Percentiles rank a stretch among this genome's conserved stretches.
phyloP scores from a whole-genome alignment of 345 rosid species.

The Hibiscus mutabilis region DNA sequence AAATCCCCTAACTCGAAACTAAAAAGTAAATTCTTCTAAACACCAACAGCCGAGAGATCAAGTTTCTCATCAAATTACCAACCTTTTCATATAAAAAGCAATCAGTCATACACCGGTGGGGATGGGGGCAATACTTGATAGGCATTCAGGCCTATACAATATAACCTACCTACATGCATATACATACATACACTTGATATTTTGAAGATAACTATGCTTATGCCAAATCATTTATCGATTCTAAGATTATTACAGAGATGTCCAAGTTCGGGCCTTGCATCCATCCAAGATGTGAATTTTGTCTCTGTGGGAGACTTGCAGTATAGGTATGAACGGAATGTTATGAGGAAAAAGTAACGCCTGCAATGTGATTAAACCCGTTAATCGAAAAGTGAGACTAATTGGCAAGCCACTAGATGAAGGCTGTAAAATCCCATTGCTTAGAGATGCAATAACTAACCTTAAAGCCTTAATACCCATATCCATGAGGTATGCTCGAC shows the following conservation, averaged over 20 bases:
- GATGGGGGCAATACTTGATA: neutral
- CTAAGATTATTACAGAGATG: constrained; percentile 84
- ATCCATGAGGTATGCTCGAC: constrained; percentile 57
- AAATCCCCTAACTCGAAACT: neutral
- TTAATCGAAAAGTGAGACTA: neutral
- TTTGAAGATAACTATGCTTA: constrained; percentile 7
- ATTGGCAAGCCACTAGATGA: neutral
- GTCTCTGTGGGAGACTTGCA: constrained; percentile 49
- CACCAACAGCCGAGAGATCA: neutral
- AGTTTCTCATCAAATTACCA: neutral
- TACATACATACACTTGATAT: constrained; percentile 9
- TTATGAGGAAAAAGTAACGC: constrained; percentile 85
- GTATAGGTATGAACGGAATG: constrained; percentile 85
- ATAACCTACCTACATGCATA: constrained; percentile 10
- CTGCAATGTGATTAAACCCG: constrained; percentile 30
- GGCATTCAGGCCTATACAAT: constrained; percentile 28
- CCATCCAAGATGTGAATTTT: constrained; percentile 70
- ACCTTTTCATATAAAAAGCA: neutral
- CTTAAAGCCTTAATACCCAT: constrained; percentile 85
- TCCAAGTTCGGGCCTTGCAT: constrained; percentile 86
- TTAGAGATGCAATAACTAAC: constrained; percentile 29
- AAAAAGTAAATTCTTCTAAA: neutral
- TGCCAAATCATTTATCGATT: constrained; percentile 47
- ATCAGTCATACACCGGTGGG: neutral
- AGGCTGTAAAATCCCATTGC: neutral